Conservation (phyloP, 768 basidiomycete genomes). For the Macrocybe gigantea region DNA sequence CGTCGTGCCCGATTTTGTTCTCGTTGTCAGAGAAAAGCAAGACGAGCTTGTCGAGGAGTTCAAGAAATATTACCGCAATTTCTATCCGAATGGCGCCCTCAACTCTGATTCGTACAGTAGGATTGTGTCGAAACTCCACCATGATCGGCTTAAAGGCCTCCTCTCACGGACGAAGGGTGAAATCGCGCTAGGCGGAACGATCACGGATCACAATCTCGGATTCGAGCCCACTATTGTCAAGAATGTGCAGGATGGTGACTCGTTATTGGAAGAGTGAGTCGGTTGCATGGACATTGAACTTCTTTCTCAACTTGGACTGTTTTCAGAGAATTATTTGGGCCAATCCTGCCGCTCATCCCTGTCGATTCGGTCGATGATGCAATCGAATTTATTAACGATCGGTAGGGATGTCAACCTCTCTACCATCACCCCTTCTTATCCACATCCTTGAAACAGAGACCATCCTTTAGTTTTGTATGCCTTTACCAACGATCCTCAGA, state of each 20-base stretch:
- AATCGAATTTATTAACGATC: constrained; percentile 44
- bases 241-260: constrained; percentile 47
- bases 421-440: background rate
- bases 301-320: background rate
- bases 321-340: constrained; percentile 68
- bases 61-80: constrained; percentile 33
- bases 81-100: constrained; percentile 52
- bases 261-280: constrained; percentile 53
- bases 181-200: constrained; percentile 45
- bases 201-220: constrained; percentile 31
- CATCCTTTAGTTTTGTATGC: constrained; percentile 59
- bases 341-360: constrained; percentile 57
- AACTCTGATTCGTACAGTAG: constrained; percentile 35
- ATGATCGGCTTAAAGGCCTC: constrained; percentile 44
- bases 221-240: constrained; percentile 59
- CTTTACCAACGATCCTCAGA: constrained; percentile 45
- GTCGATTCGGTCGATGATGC: constrained; percentile 53
- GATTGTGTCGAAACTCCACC: constrained; percentile 52
- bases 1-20: constrained; percentile 45
- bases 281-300: background rate
- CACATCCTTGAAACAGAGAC: constrained; percentile 27
- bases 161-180: constrained; percentile 51
- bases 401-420: constrained; percentile 26
- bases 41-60: constrained; percentile 41
- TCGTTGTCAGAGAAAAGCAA: constrained; percentile 33